Evolutionary conservation across 2,329 filamentous ascomycete species (phyloP).

Genomic region (Didymella pinodella): DNA sequence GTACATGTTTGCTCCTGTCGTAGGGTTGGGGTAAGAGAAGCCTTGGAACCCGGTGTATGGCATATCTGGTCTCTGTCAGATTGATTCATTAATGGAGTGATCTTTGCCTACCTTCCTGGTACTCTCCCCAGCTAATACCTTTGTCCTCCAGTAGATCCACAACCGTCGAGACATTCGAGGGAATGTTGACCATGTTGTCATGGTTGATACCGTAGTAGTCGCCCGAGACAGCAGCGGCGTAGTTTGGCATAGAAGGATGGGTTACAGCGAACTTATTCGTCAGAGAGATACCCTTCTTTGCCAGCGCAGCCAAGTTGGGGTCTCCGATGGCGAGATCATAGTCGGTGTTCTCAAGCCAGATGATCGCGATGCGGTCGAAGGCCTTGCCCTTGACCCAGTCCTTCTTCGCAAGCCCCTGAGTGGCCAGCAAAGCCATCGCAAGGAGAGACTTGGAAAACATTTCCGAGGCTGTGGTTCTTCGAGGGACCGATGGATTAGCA

Average conservation of each 20-base stretch:
- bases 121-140: slow-evolving; percentile 63
- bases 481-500: neutral
- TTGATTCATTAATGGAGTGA: too few relatives aligned
- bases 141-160: slow-evolving; percentile 55
- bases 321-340: slow-evolving; percentile 71
- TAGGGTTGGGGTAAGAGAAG: slow-evolving; percentile 64
- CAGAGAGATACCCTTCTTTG: slow-evolving; percentile 68
- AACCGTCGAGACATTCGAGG: slow-evolving; percentile 51
- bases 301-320: slow-evolving; percentile 66
- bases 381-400: slow-evolving; percentile 70
- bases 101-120: slow-evolving; percentile 64
- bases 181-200: slow-evolving; percentile 66
- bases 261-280: slow-evolving; percentile 66
- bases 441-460: slow-evolving; percentile 23
- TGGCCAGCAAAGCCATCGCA: slow-evolving; percentile 26
- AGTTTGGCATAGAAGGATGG: slow-evolving; percentile 78
- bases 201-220: slow-evolving; percentile 78
- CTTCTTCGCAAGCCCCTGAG: slow-evolving; percentile 53
- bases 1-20: slow-evolving; percentile 75
- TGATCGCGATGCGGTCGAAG: slow-evolving; percentile 75
- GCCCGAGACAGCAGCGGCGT: slow-evolving; percentile 71
- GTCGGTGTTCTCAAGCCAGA: slow-evolving; percentile 81
- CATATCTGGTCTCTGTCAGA: slow-evolving; percentile 59
- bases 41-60: slow-evolving; percentile 78
- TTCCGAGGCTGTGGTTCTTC: neutral